These are phyloP conservation scores for Colletotrichum godetiae DNA, from an alignment of 2,329 filamentous ascomycete genomes.

Conservation along the genomic window DNA sequence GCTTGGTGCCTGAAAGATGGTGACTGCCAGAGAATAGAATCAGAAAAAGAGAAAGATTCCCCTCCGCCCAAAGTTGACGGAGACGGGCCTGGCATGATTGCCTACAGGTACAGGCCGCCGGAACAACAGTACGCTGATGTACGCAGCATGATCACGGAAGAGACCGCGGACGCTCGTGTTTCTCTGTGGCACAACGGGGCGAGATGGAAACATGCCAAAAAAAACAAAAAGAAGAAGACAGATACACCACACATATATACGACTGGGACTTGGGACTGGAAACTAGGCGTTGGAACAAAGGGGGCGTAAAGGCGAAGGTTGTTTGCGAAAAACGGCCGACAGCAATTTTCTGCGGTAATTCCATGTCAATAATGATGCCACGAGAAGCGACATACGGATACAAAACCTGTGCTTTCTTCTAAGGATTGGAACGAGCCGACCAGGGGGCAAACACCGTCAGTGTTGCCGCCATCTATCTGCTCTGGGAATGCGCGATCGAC, in stretches of 20 bases:
- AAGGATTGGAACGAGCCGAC: not conserved
- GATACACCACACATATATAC: not conserved
- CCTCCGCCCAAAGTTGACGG: too few species aligned
- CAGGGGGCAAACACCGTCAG: not conserved
- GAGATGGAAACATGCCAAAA: not conserved
- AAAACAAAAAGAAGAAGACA: not conserved
- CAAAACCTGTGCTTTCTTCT: not conserved
- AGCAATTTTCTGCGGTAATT: not conserved
- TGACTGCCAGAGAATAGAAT: not conserved
- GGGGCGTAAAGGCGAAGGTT: not conserved
- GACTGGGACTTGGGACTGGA: not conserved
- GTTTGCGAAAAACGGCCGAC: not conserved
- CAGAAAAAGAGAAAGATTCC: too few species aligned
- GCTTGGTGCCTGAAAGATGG: conserved; percentile 66
- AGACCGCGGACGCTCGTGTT: not conserved
- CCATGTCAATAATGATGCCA: not conserved
- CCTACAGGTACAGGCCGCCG: too few species aligned
- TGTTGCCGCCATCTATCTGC: too few species aligned
- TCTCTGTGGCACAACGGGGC: not conserved
- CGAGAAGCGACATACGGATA: not conserved
- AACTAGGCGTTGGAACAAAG: not conserved
- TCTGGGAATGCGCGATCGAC: too few species aligned
- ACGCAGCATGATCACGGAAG: not conserved
- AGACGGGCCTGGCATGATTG: not conserved
- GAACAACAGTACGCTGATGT: not conserved